Evolutionary conservation across 495 filamentous ascomycete species (phyloP).

Genomic region (Tricharina praecox): DNA sequence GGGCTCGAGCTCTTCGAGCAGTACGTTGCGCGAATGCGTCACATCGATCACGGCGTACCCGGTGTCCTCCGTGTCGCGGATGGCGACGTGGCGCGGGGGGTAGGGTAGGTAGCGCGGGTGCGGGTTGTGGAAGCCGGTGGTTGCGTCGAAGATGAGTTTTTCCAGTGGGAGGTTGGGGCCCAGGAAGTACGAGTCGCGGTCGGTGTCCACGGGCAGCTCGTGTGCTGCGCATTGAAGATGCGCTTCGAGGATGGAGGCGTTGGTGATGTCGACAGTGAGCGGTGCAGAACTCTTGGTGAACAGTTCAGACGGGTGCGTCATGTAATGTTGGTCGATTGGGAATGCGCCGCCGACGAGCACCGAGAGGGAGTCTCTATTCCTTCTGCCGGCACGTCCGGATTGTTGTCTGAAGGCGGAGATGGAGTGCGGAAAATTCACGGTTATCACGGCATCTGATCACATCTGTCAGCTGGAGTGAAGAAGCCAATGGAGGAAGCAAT

Average conservation of each 20-base stretch:
- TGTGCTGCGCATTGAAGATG: slow-evolving; percentile 92
- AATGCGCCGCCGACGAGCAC: slow-evolving; percentile 85
- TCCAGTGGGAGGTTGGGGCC: slow-evolving; percentile 31
- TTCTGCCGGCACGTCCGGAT: slow-evolving; percentile 76
- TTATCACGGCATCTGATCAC: slow-evolving; percentile 89
- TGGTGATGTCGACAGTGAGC: slow-evolving; percentile 75
- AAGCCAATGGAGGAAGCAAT: no score
- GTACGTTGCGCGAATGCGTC: slow-evolving; percentile 59
- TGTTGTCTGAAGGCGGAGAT: slow-evolving; percentile 91
- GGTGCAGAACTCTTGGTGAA: slow-evolving; percentile 82
- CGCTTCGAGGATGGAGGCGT: slow-evolving; percentile 79
- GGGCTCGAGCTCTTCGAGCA: slow-evolving; percentile 91
- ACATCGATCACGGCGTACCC: slow-evolving; percentile 77
- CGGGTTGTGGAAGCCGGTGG: slow-evolving; percentile 72
- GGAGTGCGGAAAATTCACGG: slow-evolving; percentile 84
- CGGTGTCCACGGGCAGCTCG: slow-evolving; percentile 75
- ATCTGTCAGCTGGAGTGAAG: no score
- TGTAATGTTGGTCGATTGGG: slow-evolving; percentile 87
- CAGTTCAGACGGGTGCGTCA: slow-evolving; percentile 92
- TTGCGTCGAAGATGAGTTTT: slow-evolving; percentile 43
- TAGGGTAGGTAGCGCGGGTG: slow-evolving; percentile 73
- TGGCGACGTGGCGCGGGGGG: slow-evolving; percentile 67
- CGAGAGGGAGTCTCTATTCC: slow-evolving; percentile 87
- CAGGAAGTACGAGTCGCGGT: slow-evolving; percentile 65
- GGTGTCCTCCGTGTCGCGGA: slow-evolving; percentile 65